phyloP scores from a whole-genome alignment of 495 filamentous ascomycete species.

The Neurospora intermedia region DNA sequence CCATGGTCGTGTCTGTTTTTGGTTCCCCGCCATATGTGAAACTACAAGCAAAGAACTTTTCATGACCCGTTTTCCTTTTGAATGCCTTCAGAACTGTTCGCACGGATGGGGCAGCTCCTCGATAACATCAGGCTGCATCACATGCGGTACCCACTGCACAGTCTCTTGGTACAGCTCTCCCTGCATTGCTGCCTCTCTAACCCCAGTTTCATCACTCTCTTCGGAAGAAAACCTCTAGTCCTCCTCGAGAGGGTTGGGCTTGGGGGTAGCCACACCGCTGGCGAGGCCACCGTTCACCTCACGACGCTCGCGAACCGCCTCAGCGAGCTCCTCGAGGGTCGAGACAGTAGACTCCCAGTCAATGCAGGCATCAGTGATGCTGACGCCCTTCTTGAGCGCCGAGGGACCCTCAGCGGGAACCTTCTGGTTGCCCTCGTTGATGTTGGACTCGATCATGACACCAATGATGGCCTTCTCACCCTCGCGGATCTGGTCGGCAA shows the following conservation, averaged over 20 bases:
- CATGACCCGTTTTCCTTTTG: neutral
- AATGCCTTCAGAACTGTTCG: neutral
- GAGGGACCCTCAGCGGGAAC: constrained; percentile 73
- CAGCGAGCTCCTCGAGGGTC: constrained; percentile 78
- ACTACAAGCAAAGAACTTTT: neutral
- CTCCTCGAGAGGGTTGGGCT: constrained; percentile 33
- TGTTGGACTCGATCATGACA: constrained; percentile 98
- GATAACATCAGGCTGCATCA: neutral
- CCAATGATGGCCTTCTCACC: constrained; percentile 86
- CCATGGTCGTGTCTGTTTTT: neutral
- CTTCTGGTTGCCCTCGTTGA: constrained; percentile 93
- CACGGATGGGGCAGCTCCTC: neutral
- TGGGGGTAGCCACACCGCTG: constrained; percentile 15
- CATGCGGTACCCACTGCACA: neutral
- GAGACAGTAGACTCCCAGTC: constrained; percentile 82
- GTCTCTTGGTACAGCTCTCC: neutral
- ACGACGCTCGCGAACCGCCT: constrained; percentile 71
- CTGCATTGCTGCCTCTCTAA: neutral
- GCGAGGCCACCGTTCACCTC: constrained; percentile 23
- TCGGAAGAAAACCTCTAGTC: constrained; percentile 19
- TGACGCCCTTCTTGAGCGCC: constrained; percentile 80
- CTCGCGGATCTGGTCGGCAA: constrained; percentile 75
- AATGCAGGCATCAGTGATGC: constrained; percentile 96
- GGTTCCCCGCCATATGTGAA: neutral
- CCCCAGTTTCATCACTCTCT: neutral